A percentile compares a stretch with the other conserved stretches of the same genome.
phyloP scores from a whole-genome alignment of 1,284 basidiomycete species.

The Omphalotus olearius region DNA sequence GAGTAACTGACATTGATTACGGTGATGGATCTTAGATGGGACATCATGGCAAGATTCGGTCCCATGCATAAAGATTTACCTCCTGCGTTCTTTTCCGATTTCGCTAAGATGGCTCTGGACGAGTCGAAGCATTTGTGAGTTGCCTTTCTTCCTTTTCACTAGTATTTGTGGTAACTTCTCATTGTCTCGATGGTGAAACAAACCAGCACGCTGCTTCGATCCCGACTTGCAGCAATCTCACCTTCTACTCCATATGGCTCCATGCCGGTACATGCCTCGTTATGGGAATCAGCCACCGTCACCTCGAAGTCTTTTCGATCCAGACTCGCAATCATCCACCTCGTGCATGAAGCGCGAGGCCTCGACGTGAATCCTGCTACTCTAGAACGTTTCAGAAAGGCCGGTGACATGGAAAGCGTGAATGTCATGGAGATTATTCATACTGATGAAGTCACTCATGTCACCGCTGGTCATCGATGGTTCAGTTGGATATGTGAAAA shows the following conservation, averaged over 20 bases:
- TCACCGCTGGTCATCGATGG: constrained; percentile 82
- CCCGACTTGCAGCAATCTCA: constrained; percentile 58
- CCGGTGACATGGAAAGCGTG: constrained; percentile 71
- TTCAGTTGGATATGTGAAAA: constrained; percentile 73
- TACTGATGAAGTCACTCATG: constrained; percentile 82
- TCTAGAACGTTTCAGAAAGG: constrained; percentile 71
- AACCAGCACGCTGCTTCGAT: constrained; percentile 47
- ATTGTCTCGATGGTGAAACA: not conserved
- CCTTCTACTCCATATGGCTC: constrained; percentile 74
- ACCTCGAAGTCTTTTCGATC: constrained; percentile 72
- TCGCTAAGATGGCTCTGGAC: constrained; percentile 80
- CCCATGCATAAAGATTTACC: constrained; percentile 57
- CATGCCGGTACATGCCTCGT: constrained; percentile 69
- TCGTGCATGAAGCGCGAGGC: constrained; percentile 86
- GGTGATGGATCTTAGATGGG: constrained; percentile 53
- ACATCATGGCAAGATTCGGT: constrained; percentile 81
- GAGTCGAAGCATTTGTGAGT: constrained; percentile 76
- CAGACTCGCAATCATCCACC: constrained; percentile 83
- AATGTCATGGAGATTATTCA: constrained; percentile 74
- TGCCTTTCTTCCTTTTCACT: not conserved
- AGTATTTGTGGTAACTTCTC: not conserved
- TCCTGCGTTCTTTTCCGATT: constrained; percentile 74
- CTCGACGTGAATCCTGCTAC: constrained; percentile 86
- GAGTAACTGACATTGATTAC: not conserved
- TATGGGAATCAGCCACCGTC: constrained; percentile 80